Base-by-base conservation (phyloP, 768 basidiomycete species). In the Lactarius deliciosus region DNA sequence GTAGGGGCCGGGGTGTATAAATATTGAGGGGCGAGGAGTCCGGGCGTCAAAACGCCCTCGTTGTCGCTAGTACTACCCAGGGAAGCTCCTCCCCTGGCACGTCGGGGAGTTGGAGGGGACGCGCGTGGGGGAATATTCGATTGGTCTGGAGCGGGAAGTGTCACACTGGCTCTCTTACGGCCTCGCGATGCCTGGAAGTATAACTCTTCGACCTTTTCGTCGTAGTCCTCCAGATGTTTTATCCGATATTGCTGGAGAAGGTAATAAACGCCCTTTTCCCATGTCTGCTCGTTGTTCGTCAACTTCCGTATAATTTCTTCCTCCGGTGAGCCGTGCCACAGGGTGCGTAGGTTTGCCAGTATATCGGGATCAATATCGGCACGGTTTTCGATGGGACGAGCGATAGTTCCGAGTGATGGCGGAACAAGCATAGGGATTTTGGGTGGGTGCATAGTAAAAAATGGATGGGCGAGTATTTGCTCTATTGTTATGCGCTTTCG, bases 241-340 rank as follows among this genome's bases (percentile, higher is more conserved):
- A 84, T 83, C 54, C 95, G 86, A 77, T 97, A 98, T 69, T 86
- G 86, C 63, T 89, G 81, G n/a, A 99, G 82, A 5, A 98, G 79
- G 73, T 92, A 88, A 76, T 99, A 99, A 57, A 98, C 91, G 0
- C 92, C 93, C 77, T 99, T 98, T 75, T 98, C 94, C 91, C 94
- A 96, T 34, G 90, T 96, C 60, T 86, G 86, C 63, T 88, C 85
- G 60, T 79, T 72, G 72, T 82, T 87, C 73, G 77, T 81, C 72
- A 99, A 79, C 61, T 84, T 87, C 58, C 83, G 81, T 58, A 87
- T 80, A 63, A 98, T 86, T 36, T 90, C 87, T 11, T 84, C 82
- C 62, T 96, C 92, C 2, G 86, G 78, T 1, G 86, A 85, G 10
- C 85, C 91, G 64, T 90, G 87, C 95, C 95, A 99, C n/a, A 99